Conservation (phyloP, 2,329 filamentous ascomycete species). For the Chalara sp. region DNA sequence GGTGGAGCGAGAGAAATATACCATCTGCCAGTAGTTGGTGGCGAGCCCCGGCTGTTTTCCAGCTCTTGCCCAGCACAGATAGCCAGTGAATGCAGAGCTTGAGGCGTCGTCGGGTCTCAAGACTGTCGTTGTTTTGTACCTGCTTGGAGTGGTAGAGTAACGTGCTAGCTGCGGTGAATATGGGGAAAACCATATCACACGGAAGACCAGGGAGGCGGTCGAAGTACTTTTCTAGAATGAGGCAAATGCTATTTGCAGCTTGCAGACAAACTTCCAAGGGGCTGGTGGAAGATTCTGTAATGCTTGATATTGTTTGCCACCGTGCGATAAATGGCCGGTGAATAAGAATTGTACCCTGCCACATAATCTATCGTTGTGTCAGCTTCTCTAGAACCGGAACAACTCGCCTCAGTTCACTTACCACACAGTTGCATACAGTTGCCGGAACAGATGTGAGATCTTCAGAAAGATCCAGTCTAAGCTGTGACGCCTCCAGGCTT, state of each 20-base stretch:
- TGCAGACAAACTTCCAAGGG: conserved; percentile 20
- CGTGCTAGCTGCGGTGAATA: conserved; percentile 24
- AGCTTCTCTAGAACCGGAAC: too few relatives aligned
- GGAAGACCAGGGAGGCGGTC: conserved; percentile 21
- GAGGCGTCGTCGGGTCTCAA: conserved; percentile 15
- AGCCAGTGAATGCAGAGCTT: conserved; percentile 25
- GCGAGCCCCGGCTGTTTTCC: conserved; percentile 25
- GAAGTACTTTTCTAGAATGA: conserved; percentile 22
- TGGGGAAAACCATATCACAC: conserved; percentile 25
- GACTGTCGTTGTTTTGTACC: conserved; percentile 3
- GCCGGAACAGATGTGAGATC: conserved; percentile 20
- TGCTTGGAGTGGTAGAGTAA: conserved; percentile 20
- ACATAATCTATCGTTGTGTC: conserved; percentile 15
- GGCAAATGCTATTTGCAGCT: conserved; percentile 23
- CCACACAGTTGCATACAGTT: conserved; percentile 23
- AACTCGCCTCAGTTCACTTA: conserved; percentile 5
- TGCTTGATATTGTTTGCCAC: conserved; percentile 13
- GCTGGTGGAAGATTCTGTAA: conserved; percentile 6
- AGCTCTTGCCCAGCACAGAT: conserved; percentile 22
- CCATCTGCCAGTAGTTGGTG: conserved; percentile 22
- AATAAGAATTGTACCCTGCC: conserved; percentile 20
- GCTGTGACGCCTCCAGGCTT: conserved; percentile 18
- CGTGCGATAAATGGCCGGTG: conserved; percentile 24
- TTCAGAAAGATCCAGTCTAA: conserved; percentile 21
- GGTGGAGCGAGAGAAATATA: conserved; percentile 17